phyloP scores from a whole-genome alignment of 257 asterid species.

The Parsonsia alboflavescens region DNA sequence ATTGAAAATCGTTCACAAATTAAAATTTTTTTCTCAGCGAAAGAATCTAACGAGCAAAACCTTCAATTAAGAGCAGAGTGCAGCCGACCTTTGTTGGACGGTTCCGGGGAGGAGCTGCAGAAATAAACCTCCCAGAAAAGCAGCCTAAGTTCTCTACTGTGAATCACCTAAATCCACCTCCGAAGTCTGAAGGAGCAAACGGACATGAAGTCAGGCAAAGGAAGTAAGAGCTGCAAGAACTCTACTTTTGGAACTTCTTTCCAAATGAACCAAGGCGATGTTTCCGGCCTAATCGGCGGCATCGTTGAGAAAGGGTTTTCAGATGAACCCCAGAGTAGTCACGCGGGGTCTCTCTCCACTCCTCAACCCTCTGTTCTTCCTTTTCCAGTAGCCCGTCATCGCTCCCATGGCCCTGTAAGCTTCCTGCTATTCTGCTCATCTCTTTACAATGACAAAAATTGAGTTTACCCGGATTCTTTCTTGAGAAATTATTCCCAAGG shows the following conservation, averaged over 20 bases:
- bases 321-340: constrained; percentile 20
- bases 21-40: too few species aligned
- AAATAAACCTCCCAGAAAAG: not conserved
- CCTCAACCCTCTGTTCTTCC: constrained; percentile 79
- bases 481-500: not conserved
- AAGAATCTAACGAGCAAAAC: too few species aligned
- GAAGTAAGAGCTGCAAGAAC: constrained; percentile 24
- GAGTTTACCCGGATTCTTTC: not conserved
- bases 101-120: too few species aligned
- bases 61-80: too few species aligned
- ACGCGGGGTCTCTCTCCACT: constrained; percentile 29
- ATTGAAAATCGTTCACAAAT: too few species aligned
- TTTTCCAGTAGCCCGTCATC: constrained; percentile 90
- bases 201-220: constrained; percentile 1
- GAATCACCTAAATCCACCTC: not conserved
- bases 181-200: not conserved
- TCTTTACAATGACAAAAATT: not conserved
- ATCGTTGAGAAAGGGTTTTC: constrained; percentile 86
- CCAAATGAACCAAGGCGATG: constrained; percentile 38
- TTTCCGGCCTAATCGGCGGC: constrained; percentile 59
- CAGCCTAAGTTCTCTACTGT: not conserved
- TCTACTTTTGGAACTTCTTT: constrained; percentile 25
- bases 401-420: constrained; percentile 81
- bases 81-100: too few species aligned
- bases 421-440: not conserved